Evolutionary conservation across 106 monocot genomes (phyloP).

Genomic region (Phalaenopsis equestris): DNA sequence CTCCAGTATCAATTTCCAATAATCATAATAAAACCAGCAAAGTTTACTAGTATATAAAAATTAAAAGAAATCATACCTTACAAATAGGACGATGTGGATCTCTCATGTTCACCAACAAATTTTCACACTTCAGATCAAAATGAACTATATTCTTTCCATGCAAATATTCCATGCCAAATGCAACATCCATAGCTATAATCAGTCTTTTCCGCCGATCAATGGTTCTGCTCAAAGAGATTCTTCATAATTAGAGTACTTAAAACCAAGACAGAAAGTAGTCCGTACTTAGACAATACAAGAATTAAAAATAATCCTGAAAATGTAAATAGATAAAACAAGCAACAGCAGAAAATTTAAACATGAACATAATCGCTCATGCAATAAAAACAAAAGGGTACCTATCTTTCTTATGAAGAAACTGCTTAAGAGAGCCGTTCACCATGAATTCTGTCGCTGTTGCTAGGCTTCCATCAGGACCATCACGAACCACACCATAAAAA

Average conservation of each 20-base stretch:
- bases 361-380: background rate
- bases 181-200: constrained; percentile 91
- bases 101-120: constrained; percentile 92
- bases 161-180: constrained; percentile 97
- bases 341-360: background rate
- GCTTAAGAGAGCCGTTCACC: constrained; percentile 90
- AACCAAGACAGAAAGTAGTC: background rate
- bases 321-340: background rate
- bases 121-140: constrained; percentile 97
- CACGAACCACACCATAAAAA: constrained; percentile 82
- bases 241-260: background rate
- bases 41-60: background rate
- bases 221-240: constrained; percentile 46
- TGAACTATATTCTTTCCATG: constrained; percentile 95
- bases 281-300: background rate
- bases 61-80: constrained; percentile 46
- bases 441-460: constrained; percentile 90
- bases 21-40: background rate
- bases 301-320: background rate
- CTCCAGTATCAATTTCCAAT: background rate
- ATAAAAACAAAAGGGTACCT: constrained; percentile 28
- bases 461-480: constrained; percentile 73
- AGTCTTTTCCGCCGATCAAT: constrained; percentile 94
- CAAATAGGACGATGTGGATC: constrained; percentile 94
- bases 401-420: constrained; percentile 78